A percentile compares a stretch with the other conserved stretches of the same genome.
Evolutionary conservation across 2,329 filamentous ascomycete genomes (phyloP).

Genomic region (Talaromyces sp.): DNA sequence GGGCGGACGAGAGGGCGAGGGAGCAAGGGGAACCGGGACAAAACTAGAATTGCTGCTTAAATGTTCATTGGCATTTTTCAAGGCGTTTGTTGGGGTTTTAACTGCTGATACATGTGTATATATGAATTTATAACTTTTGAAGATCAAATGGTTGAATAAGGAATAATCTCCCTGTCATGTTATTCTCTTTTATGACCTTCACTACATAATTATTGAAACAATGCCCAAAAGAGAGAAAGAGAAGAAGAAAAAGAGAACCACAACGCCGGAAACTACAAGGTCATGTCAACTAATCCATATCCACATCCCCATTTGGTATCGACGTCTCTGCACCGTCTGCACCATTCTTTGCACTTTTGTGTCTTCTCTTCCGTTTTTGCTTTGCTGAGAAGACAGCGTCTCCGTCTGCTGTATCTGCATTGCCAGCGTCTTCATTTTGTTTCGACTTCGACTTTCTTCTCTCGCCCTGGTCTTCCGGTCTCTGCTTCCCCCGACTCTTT

Average conservation of each 20-base stretch:
- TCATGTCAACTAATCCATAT: not conserved
- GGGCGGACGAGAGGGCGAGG: constrained; percentile 55
- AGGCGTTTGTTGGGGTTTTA: not conserved
- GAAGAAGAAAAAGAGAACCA: not conserved
- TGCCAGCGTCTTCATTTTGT: constrained; percentile 9
- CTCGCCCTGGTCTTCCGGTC: constrained; percentile 11
- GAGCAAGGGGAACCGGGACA: constrained; percentile 13
- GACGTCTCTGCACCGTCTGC: constrained; percentile 14
- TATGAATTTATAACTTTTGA: not conserved
- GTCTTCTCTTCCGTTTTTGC: constrained; percentile 30
- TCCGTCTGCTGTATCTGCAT: constrained; percentile 17
- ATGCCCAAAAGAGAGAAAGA: no score
- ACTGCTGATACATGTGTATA: not conserved
- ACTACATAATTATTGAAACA: not conserved
- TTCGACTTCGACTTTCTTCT: constrained; percentile 15
- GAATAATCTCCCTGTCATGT: not conserved
- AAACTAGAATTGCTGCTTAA: not conserved
- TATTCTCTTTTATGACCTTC: not conserved
- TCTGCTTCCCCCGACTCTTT: constrained; percentile 30
- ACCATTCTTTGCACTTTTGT: constrained; percentile 23
- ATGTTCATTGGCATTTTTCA: not conserved
- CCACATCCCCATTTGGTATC: not conserved
- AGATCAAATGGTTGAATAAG: not conserved
- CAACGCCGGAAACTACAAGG: not conserved
- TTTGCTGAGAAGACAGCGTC: constrained; percentile 4